Evolutionary conservation across 2,329 filamentous ascomycete genomes (phyloP).

Genomic region (Parafenestella ontariensis): DNA sequence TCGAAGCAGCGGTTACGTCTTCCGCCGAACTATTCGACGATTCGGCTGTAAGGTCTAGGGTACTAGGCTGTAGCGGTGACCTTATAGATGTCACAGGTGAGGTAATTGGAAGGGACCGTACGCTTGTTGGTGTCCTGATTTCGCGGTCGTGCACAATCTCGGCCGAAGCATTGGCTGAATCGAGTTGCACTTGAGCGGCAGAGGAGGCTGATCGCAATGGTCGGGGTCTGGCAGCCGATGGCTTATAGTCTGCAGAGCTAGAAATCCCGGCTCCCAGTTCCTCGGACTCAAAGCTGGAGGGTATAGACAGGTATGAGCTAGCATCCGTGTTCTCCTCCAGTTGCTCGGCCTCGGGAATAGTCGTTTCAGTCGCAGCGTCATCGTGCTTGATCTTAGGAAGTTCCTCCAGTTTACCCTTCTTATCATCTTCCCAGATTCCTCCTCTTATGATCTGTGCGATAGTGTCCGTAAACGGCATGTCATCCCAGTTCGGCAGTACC

Average conservation of each 20-base stretch:
- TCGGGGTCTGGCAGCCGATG: conserved; percentile 53
- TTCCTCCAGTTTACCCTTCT: conserved; percentile 19
- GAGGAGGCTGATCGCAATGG: conserved; percentile 67
- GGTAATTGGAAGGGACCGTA: conserved; percentile 65
- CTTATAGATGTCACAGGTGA: conserved; percentile 61
- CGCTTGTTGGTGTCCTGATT: conserved; percentile 68
- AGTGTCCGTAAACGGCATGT: conserved; percentile 88
- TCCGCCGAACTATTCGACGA: conserved; percentile 24
- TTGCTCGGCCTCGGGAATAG: conserved; percentile 25
- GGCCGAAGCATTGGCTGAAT: conserved; percentile 69
- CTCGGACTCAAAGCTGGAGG: conserved; percentile 29
- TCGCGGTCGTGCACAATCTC: conserved; percentile 59
- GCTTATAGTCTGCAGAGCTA: conserved; percentile 32
- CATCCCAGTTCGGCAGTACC: conserved; percentile 95
- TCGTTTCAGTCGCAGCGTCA: conserved; percentile 17
- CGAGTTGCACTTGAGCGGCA: conserved; percentile 72
- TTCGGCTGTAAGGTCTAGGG: conserved; percentile 10
- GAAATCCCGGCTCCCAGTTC: conserved; percentile 28
- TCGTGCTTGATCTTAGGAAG: conserved; percentile 19
- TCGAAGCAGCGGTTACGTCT: conserved; percentile 33
- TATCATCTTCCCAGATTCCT: conserved; percentile 72
- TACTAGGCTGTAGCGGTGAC: conserved; percentile 53
- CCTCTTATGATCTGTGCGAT: conserved; percentile 79
- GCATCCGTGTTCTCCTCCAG: conserved; percentile 29
- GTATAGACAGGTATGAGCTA: conserved; percentile 28